These are phyloP conservation scores for Microdochium bolleyi DNA, from an alignment of 2,329 filamentous ascomycete genomes.

Conservation along the genomic window DNA sequence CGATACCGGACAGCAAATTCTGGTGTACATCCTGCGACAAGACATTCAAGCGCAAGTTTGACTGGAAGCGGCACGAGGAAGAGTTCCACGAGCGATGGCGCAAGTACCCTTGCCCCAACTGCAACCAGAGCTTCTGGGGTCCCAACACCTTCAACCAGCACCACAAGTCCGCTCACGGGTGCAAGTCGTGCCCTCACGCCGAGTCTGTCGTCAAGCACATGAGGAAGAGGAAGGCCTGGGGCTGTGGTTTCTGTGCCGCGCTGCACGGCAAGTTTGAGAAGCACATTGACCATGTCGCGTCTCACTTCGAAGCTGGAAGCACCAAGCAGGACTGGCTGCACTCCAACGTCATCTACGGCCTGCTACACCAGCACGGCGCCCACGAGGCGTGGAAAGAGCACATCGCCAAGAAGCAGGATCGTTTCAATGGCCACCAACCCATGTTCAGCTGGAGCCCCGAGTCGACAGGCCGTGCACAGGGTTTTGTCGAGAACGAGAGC, in stretches of 20 bases:
- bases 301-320: slow-evolving; percentile 57
- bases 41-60: slow-evolving; percentile 59
- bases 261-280: slow-evolving; percentile 57
- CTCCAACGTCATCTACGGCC: slow-evolving; percentile 58
- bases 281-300: slow-evolving; percentile 59
- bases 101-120: slow-evolving; percentile 60
- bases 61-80: slow-evolving; percentile 64
- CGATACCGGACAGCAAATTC: slow-evolving; percentile 16
- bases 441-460: slow-evolving; percentile 53
- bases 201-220: slow-evolving; percentile 56
- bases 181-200: slow-evolving; percentile 57
- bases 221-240: slow-evolving; percentile 59
- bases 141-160: slow-evolving; percentile 63
- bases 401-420: slow-evolving; percentile 33
- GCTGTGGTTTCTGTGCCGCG: slow-evolving; percentile 59
- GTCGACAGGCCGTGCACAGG: slow-evolving; percentile 47
- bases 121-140: slow-evolving; percentile 61
- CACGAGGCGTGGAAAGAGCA: slow-evolving; percentile 54
- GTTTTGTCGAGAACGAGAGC: slow-evolving; percentile 53
- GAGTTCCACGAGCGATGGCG: slow-evolving; percentile 62
- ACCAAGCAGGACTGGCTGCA: slow-evolving; percentile 62
- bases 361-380: slow-evolving; percentile 58
- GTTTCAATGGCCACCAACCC: slow-evolving; percentile 42
- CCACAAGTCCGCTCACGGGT: slow-evolving; percentile 57
- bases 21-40: slow-evolving; percentile 47